Evolutionary conservation across 371 early-diverging fungal genomes (phyloP), one percentile per base, ranked within the genome.

Genomic region (Encephalitozoon hellem): DNA sequence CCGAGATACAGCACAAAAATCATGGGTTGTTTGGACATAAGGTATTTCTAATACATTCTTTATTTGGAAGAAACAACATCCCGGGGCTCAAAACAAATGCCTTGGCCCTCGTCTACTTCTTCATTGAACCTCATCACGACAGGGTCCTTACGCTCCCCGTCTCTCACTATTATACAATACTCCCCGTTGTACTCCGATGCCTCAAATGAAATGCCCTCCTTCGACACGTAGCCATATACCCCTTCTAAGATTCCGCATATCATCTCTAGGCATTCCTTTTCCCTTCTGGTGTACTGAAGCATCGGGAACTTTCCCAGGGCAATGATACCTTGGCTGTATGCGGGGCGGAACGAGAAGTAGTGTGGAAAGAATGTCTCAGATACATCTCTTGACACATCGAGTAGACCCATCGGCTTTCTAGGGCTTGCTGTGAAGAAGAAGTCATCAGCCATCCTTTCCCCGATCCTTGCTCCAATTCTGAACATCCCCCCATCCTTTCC

Each of bases 1-100:
- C 41, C 39, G 52, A 74, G 45, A 67, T 67, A 67, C 15, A 52
- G 43, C 5, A 74, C 23, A 34, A 52, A 52, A 67, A 74, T 39
- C 74, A 74, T 74, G 38, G 38, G 41, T 25, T 59, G n/a, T 59
- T 38, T 38, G 18, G n/a, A 6, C 34, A 34, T 6, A 30, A 9
- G 21, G 34, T 38, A 34, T 34, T 59, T 59, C 38, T 18, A 34
- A 8, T 5, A 1, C 59, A 32, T 38, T 30, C 34, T 21, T 34
- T 59, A 59, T 34, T 54, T 28, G 32, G 32, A 26, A 32, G 2
- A n/a, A 11, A 30, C 12, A 5, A 30, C 30, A 30, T 34, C 34
- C 4, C 6, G 34, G 34, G 34, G 34, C 34, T 6, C 6, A 34
- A 6, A 34, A 34, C 34, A 34, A 1, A 1, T 30, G 9, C 1